Base-by-base conservation (phyloP, 371 early-diverging fungal species). In the Apophysomyces elegans region DNA sequence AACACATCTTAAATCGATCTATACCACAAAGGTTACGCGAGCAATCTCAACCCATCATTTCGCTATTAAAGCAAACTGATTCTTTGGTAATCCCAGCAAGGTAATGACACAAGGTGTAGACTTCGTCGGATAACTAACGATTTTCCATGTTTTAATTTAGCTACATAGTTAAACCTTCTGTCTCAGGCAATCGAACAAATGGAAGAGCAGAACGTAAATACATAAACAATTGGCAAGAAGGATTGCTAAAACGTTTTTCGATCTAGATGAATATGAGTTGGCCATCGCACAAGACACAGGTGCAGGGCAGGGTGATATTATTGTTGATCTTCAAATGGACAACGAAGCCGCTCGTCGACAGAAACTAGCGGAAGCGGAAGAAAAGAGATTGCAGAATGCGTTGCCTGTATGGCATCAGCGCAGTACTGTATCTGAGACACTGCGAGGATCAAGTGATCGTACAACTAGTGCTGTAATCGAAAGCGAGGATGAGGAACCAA, bases 11-110 rank as follows among this genome's bases (percentile, higher is more conserved):
- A 26, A 26, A 26, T 26, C 2, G 2, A 26, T 26, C 32, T 26
- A 26, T 26, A 2, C 3, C 32, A 26, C 58, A 63, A 47, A 87
- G 90, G 63, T 84, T 96, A 56, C 89, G 91, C 78, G 90, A 89
- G 45, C 93, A 95, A 75, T 88, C 90, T 47, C 83, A 87, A 56
- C 92, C 94, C 0, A 93, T 97, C 37, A 85, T 95, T 54, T 86
- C 90, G 6, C 70, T 95, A 35, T 75, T 97, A 18, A 93, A 93
- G 66, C 83, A 88, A 67, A 93, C 95, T 1, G 97, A 97, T 65
- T 79, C 83, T 32, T 63, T 90, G 16, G 81, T 81, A 16, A 91
- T 93, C 43, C 90, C 91, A 7, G 84, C 86, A 21, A 76, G 67
- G 84, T 88, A 84, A 46, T 8, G 2, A 11, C 13, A 3, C 45